Base-by-base conservation (phyloP, 2,329 filamentous ascomycete genomes). In the Fusarium sulawesiense region DNA sequence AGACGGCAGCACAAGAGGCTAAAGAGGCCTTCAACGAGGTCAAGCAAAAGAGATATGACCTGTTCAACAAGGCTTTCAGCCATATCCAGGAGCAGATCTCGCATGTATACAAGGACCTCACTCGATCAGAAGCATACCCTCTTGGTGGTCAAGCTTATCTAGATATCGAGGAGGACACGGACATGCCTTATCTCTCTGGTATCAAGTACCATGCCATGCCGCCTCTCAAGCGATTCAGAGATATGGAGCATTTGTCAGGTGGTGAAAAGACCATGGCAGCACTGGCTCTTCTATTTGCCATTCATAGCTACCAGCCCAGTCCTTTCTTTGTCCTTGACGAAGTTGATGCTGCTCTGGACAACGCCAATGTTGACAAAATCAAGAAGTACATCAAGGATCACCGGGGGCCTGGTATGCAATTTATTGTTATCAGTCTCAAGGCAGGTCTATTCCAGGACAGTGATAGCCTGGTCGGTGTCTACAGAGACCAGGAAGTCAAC, bases 121-220 rank as follows among this genome's bases (percentile, higher is more conserved):
- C 96, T 25, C 91, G 94, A 62, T 96, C 92, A 42, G 87, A 92
- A 34, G 91, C 92, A n/a, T 97, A 97, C 78, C 94, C 95, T 1
- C 87, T 98, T n/a, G 96, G 96, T 74, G 96, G 96, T 11, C 88
- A 90, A 79, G 89, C 89, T 2, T 97, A 97, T 77, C 89, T 99
- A 49, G 94, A 98, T 77, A 94, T 97, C 62, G 89, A 91, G 79
- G 94, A 97, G 78, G 95, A 99, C 79, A 93, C 91, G n/a, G 94
- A 97, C 70, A 95, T 97, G 76, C 96, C 96, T 1, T 99, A 98
- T 79, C 88, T 98, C 6, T 93, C 93, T 42, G 96, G 96, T 32
- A 94, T 99, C 81, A 98, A 97, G 78, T 99, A 99, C 81, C 94
- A 98, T 78, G 97, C 96, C 68, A 99, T 98, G 94, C 96, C 96